Base-by-base conservation (phyloP, 768 basidiomycete genomes). In the Kwoniella mangroviensis region DNA sequence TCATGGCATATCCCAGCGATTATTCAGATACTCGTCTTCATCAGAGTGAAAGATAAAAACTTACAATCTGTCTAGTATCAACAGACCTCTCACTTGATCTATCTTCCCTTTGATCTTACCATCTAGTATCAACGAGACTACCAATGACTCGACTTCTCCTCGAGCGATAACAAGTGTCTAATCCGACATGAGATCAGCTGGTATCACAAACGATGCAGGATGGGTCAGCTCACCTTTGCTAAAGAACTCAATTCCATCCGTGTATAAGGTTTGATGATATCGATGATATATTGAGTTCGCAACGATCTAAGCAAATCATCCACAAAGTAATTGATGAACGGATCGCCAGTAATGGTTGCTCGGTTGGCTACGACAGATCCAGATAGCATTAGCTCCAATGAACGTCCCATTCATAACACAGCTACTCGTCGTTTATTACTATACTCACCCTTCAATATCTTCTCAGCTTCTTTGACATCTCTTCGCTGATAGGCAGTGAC, bases 211-310 rank as follows among this genome's bases (percentile, higher is more conserved):
- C 4, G 34, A 40, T 17, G 34, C 17, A 26, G 7, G 6, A 12
- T 19, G n/a, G n/a, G 34, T 9, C 12, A 13, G 77, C 85, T 59
- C 71, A 92, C 95, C 86, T 92, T 93, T 42, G 93, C 94, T 5
- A 99, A 88, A 87, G 95, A 97, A 21, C 90, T 88, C 52, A 98
- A 87, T 82, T 98, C 96, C 40, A 99, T 87, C 41, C 96, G 88
- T 0, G 93, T 95, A 85, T 99, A 99, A 9, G 97, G 95, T 82
- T 95, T 96, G 86, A 98, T 97, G 70, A 98, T 89, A 80, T 98
- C 97, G 75, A 98, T 94, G 75, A 99, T 88, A 81, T 98, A 99
- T 78, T 96, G 94, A 0, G 97, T 98, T 7, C 97, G 88, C 67
- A 99, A 85, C 80, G 93, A 95, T 62, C 92, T 91, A 69, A 99